Evolutionary conservation across 495 filamentous ascomycete species (phyloP).

Genomic region (Tuber brumale): DNA sequence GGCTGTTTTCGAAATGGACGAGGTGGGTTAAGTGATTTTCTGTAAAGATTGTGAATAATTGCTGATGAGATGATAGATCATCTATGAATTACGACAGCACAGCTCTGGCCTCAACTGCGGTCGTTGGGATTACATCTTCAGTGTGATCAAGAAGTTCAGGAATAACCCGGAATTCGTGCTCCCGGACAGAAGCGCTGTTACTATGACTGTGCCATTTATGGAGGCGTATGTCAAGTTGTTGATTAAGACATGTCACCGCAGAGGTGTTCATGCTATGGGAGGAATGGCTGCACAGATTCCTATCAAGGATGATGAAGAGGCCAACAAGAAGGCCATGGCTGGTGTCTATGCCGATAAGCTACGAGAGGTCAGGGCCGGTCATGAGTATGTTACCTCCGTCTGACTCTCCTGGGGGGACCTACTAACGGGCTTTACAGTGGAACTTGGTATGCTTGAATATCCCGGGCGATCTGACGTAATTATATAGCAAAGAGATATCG

Average conservation of each 20-base stretch:
- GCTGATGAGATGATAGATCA: slow-evolving; percentile 55
- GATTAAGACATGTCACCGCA: slow-evolving; percentile 93
- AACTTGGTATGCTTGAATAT: slow-evolving; percentile 30
- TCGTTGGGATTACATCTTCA: slow-evolving; percentile 99
- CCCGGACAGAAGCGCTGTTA: slow-evolving; percentile 82
- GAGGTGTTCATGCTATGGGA: slow-evolving; percentile 97
- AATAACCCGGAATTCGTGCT: slow-evolving; percentile 87
- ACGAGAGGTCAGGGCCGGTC: slow-evolving; percentile 87
- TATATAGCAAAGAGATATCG: background rate
- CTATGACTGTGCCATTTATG: slow-evolving; percentile 99
- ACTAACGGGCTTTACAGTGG: slow-evolving; percentile 30
- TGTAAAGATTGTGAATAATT: background rate
- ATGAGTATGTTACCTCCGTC: slow-evolving; percentile 54
- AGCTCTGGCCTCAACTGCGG: slow-evolving; percentile 95
- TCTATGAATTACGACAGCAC: slow-evolving; percentile 98
- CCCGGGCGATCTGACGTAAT: background rate
- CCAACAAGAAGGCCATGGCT: slow-evolving; percentile 92
- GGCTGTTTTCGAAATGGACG: slow-evolving; percentile 99
- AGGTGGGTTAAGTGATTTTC: slow-evolving; percentile 45
- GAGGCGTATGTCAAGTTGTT: slow-evolving; percentile 92
- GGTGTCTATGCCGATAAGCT: slow-evolving; percentile 92
- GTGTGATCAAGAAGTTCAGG: slow-evolving; percentile 99
- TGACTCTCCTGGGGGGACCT: background rate
- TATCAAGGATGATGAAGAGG: slow-evolving; percentile 84
- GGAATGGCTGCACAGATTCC: slow-evolving; percentile 99